Evolutionary conservation across 139 green algal genomes (phyloP), one percentile per base, ranked within the genome.

Genomic region (Raphidocelis subcapitata): DNA sequence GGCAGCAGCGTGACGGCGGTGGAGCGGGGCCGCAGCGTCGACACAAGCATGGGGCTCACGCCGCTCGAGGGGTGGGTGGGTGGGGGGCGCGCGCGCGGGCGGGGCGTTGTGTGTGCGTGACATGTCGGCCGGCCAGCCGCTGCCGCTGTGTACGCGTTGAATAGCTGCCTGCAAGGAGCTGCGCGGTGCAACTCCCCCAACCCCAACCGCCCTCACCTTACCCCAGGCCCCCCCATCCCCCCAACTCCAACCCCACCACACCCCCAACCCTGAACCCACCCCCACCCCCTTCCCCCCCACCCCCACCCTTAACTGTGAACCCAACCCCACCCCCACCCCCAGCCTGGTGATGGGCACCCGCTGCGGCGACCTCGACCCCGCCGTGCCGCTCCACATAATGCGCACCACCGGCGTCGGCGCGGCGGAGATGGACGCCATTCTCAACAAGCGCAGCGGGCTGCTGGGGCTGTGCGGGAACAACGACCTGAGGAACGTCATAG

Each of bases 381-480:
- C 85, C 2, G 81, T 92, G 24, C 66, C 88, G 18, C 69, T 88
- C 54, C 74, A 91, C 75, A 65, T 94, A 28, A 65, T 73, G 32
- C 47, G 73, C 44, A 65, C 31, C 44, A 15, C 69, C 31, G 62
- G 52, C 33, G 35, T 55, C 20, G 67, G 18, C 24, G 37, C 61
- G 15, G 56, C 59, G 20, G 66, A 75, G 29, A 65, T 72, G 47
- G 64, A 78, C 52, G 46, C 52, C 47, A 65, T 96, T 1, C 67
- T 98, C 29, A 98, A 98, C 84, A 97, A 97, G 75, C 82, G 92
- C 67, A 84, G 72, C 74, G 88, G 88, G 24, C 79, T 94, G 72
- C 72, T 87, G 52, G 88, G 83, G 0, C 8, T 94, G 36, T 87
- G 78, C 41, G 93, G 93, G 21, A 52, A 79, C 26, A 75, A 69